These are phyloP conservation scores for Pythium monospermum DNA, from an alignment of 352 stramenopile genomes.

Conservation along the genomic window DNA sequence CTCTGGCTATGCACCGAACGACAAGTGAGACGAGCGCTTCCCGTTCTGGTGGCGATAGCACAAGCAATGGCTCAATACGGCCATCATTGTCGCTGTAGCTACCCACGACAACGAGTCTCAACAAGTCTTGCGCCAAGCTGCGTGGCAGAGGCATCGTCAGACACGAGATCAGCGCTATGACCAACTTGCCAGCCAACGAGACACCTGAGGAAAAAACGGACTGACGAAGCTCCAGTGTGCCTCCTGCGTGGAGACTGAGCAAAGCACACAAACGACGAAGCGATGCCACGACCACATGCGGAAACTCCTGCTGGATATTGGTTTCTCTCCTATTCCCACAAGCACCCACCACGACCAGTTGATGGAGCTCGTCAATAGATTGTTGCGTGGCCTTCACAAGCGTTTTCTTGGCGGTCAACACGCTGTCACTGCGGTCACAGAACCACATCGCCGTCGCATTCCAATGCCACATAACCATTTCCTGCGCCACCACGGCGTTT, in stretches of 20 bases:
- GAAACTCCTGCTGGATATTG: neutral
- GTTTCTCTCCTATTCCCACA: neutral
- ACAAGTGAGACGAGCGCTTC: slow-evolving; percentile 12
- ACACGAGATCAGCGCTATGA: neutral
- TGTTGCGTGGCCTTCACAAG: neutral
- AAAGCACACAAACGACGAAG: slow-evolving; percentile 11
- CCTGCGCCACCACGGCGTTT: slow-evolving; percentile 9
- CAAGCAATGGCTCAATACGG: neutral
- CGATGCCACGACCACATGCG: neutral
- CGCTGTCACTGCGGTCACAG: slow-evolving; percentile 37
- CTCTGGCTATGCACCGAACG: neutral
- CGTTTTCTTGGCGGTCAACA: slow-evolving; percentile 23
- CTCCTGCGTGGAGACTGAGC: neutral
- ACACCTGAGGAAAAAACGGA: neutral
- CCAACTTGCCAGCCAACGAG: slow-evolving; percentile 8
- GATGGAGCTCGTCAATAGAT: slow-evolving; percentile 5
- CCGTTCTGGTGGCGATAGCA: neutral
- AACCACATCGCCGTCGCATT: slow-evolving; percentile 35
- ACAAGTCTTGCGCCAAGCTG: neutral
- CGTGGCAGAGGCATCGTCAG: neutral
- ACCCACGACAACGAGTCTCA: neutral
- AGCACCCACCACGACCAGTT: neutral
- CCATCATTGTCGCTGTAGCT: too few relatives aligned
- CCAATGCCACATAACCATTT: slow-evolving; percentile 67
- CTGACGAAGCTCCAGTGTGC: neutral